Evolutionary conservation across 1,284 basidiomycete genomes (phyloP), one percentile per base, ranked within the genome.

Genomic region (Sanguinoderma infundibulare): DNA sequence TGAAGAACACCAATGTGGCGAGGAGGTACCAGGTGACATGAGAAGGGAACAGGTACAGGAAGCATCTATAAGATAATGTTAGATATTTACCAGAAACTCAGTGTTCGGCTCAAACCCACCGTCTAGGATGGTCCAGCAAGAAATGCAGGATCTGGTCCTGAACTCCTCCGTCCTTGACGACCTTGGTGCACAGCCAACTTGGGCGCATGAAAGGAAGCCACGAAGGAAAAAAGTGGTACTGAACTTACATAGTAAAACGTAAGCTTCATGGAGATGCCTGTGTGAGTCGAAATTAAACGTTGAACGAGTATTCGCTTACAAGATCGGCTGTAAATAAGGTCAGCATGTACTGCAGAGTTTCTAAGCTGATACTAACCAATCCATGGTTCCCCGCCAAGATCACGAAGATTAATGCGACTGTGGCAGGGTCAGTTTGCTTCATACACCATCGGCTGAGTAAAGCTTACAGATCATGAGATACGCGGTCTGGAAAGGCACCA

Each of bases 21-120:
- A 87, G 71, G 17, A 95, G 79, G 66, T 92, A 92, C 89, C 91
- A 93, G 2, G 92, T 94, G 71, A 94, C 92, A 57, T 90, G 89
- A 20, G 88, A 86, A 0, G 93, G 93, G 69, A 96, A 94, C 67
- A 96, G 79, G 73, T 94, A 95, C 56, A 94, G 78, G 70, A 90
- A 96, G 75, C 92, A 91, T 64, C 92, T 87, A 57, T 17, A 22
- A 28, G 36, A 38, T 15, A 54, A 35, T 39, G 9, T 52, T 35
- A 24, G 53, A 24, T 15, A 35, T 36, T 15, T 28, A 8, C 39
- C 53, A 40, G 38, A 35, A 8, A 40, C 28, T 20, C 17, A 46
- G 55, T 8, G 22, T 6, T n/a, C 28, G 20, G n/a, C 32, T 12
- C 8, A 17, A 17, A 60, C 74, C n/a, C 65, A 81, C 82, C 84